Conservation (phyloP, 148 eudicot genomes). For the Diospyros lotus region DNA sequence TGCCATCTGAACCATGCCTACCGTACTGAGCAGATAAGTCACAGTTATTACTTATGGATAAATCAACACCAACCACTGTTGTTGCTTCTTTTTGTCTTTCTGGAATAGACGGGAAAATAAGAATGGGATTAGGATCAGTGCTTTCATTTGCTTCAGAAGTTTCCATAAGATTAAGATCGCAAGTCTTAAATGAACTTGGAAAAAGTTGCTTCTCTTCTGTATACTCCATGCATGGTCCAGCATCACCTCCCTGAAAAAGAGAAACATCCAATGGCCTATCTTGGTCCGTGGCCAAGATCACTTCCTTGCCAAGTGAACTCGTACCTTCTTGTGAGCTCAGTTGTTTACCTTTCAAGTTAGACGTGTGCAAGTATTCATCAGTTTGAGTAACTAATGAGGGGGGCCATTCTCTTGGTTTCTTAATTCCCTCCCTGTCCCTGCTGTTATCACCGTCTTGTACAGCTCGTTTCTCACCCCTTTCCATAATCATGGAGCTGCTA, state of each 20-base stretch:
- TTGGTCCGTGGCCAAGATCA: constrained; percentile 26
- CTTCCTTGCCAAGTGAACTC: constrained; percentile 23
- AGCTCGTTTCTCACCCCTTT: constrained; percentile 68
- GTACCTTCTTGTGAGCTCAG: constrained; percentile 24
- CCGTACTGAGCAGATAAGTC: constrained; percentile 31
- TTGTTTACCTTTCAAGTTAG: constrained; percentile 30
- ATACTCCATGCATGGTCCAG: constrained; percentile 33
- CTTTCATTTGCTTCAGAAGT: constrained; percentile 56
- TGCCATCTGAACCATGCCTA: constrained; percentile 44
- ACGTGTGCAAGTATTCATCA: constrained; percentile 30
- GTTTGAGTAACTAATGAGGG: constrained; percentile 32
- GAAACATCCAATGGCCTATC: constrained; percentile 33
- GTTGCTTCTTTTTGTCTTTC: constrained; percentile 31
- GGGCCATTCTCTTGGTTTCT: constrained; percentile 64
- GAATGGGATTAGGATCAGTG: constrained; percentile 34
- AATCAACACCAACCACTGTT: constrained; percentile 47
- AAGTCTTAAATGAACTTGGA: constrained; percentile 74
- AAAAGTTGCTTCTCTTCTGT: constrained; percentile 75
- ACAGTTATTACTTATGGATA: constrained; percentile 60
- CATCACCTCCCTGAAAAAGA: constrained; percentile 27
- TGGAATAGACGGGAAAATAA: constrained; percentile 43
- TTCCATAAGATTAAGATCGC: constrained; percentile 83
- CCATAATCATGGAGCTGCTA: constrained; percentile 35
- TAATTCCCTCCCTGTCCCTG: constrained; percentile 42
- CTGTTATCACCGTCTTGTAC: constrained; percentile 28